Base-by-base conservation (phyloP, 441 rosid genomes). In the Melastoma candidum region DNA sequence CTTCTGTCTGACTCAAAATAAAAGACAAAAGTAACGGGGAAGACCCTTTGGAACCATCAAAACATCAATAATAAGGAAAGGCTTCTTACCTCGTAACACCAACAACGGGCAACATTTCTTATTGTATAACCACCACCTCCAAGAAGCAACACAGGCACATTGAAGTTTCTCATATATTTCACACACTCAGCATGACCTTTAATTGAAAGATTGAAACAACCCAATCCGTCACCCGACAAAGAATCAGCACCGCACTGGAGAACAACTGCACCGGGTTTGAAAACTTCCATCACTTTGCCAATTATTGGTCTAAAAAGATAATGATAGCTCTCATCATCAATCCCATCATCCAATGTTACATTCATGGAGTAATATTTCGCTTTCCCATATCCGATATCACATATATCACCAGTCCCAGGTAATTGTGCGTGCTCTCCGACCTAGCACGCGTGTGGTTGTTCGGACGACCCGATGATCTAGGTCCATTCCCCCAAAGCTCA, bases 71-170 rank as follows among this genome's bases (percentile, higher is more conserved):
- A 43, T 17, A 55, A 46, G 12, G 27, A 29, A 29, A 3, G 7
- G 39, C 39, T 29, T 7, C 59, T 3, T 56, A 63, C 67, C 67
- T 63, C 67, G 27, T 63, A 63, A 51, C 67, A 63, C 67, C 67
- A 63, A 46, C 67, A 63, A 17, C 67, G 55, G 29, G 67, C 61
- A 50, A 63, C 67, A 29, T 56, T 63, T 11, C 61, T 44, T 10
- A 63, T 63, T 25, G 61, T 63, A 26, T 63, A 63, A 51, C 67
- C 67, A 22, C 67, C 67, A 2, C 67, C 67, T 53, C 67, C 67
- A 7, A 63, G 26, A 49, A 63, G 24, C 61, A 63, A 56, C 12
- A 63, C 27, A 0, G 67, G 67, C 56, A 63, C 67, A 56, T 63
- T 63, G 51, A 63, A 63, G 26, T 60, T 55, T 54, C 67, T 63